Conservation (phyloP, 2,329 filamentous ascomycete genomes). For the Magnaporthiopsis incrustans region DNA sequence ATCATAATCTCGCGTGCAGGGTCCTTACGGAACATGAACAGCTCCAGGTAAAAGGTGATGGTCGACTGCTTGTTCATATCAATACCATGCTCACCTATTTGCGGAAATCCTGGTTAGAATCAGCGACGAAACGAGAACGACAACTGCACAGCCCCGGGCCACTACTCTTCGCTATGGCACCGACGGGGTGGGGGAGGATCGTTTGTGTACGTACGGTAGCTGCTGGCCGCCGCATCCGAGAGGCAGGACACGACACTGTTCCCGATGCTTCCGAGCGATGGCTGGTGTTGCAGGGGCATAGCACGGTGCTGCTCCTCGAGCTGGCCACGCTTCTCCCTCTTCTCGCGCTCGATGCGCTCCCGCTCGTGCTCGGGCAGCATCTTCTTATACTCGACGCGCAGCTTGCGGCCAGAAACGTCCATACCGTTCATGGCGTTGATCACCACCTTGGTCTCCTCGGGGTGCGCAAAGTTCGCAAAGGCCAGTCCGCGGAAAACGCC, state of each 20-base stretch:
- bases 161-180: neutral
- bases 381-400: conserved; percentile 98
- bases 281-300: conserved; percentile 62
- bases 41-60: conserved; percentile 81
- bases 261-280: conserved; percentile 54
- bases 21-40: conserved; percentile 77
- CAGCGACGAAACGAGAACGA: neutral
- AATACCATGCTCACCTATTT: conserved; percentile 46
- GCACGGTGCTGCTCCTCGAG: conserved; percentile 92
- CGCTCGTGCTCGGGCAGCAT: conserved; percentile 94
- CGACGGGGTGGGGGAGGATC: neutral
- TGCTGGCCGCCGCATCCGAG: conserved; percentile 2
- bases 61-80: conserved; percentile 89
- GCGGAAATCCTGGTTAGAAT: conserved; percentile 14
- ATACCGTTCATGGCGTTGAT: conserved; percentile 94
- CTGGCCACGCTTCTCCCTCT: conserved; percentile 90
- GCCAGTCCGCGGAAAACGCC: conserved; percentile 93
- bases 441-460: conserved; percentile 85
- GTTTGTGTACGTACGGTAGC: neutral
- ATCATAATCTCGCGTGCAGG: conserved; percentile 66
- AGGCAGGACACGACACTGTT: conserved; percentile 1
- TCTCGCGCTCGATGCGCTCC: conserved; percentile 93
- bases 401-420: conserved; percentile 87
- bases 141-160: neutral
- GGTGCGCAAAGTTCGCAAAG: conserved; percentile 96